Conservation (phyloP, 352 stramenopile genomes). For the Pythium folliculosum region DNA sequence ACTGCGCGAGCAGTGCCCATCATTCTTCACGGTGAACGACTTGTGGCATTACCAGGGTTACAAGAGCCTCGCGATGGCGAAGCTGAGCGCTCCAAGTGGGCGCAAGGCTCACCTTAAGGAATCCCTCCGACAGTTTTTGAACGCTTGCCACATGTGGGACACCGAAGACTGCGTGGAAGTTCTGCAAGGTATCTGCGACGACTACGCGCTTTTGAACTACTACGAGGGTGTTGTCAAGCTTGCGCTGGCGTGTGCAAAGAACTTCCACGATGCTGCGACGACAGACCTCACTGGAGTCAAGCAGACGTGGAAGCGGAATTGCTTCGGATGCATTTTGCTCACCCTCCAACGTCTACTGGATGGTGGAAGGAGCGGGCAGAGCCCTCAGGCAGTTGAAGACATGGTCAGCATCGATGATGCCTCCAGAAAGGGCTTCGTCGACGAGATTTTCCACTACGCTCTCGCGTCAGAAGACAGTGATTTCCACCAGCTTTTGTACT, state of each 20-base stretch:
- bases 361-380: constrained; percentile 37
- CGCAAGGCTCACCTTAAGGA: constrained; percentile 66
- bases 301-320: constrained; percentile 69
- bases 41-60: constrained; percentile 86
- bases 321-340: constrained; percentile 76
- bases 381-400: constrained; percentile 70
- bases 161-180: constrained; percentile 77
- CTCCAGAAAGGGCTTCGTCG: constrained; percentile 57
- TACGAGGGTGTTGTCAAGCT: constrained; percentile 89
- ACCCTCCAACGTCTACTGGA: constrained; percentile 61
- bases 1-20: constrained; percentile 81
- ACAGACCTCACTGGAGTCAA: constrained; percentile 69
- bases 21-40: constrained; percentile 81
- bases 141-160: constrained; percentile 86
- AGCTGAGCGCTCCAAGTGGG: constrained; percentile 67
- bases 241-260: constrained; percentile 71
- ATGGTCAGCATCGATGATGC: constrained; percentile 79
- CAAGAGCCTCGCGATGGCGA: constrained; percentile 78
- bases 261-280: constrained; percentile 72
- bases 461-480: constrained; percentile 71
- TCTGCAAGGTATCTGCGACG: constrained; percentile 76
- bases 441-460: constrained; percentile 77
- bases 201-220: constrained; percentile 77
- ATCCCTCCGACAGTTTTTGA: constrained; percentile 78
- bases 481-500: constrained; percentile 81